Conservation (phyloP, 306 rosid species). For the Prunus mira region DNA sequence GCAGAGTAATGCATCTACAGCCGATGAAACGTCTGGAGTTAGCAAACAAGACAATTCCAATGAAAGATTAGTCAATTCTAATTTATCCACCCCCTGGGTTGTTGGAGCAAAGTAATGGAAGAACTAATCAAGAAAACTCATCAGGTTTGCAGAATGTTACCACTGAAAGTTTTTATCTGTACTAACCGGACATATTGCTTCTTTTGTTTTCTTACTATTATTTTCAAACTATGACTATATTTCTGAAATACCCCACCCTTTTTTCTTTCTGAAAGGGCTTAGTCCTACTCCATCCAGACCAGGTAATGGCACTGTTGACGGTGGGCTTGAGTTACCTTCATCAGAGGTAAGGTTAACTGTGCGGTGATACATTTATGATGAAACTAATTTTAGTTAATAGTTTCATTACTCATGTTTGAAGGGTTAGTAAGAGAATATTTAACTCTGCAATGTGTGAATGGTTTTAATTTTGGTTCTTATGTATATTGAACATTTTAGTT, state of each 20-base stretch:
- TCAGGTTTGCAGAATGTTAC: slow-evolving; percentile 59
- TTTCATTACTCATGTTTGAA: neutral
- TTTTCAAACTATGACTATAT: slow-evolving; percentile 17
- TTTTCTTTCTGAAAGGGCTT: slow-evolving; percentile 44
- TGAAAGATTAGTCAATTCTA: slow-evolving; percentile 59
- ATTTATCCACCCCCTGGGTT: slow-evolving; percentile 49
- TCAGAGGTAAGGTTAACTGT: slow-evolving; percentile 58
- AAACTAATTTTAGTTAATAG: neutral
- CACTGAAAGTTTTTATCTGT: neutral
- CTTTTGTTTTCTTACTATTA: slow-evolving; percentile 8
- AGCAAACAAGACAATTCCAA: slow-evolving; percentile 58
- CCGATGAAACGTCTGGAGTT: slow-evolving; percentile 67
- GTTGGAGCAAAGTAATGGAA: slow-evolving; percentile 64
- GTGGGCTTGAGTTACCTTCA: slow-evolving; percentile 61
- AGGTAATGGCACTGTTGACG: slow-evolving; percentile 52
- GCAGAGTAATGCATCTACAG: slow-evolving; percentile 41
- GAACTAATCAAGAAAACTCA: slow-evolving; percentile 49
- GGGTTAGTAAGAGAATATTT: neutral
- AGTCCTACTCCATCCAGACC: slow-evolving; percentile 52
- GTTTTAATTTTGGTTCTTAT: neutral
- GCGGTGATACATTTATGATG: neutral
- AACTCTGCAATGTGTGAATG: neutral
- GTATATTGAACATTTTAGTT: neutral
- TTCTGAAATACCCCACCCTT: slow-evolving; percentile 32
- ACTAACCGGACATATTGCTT: neutral